These are phyloP conservation scores for Neopestalotiopsis clavispora DNA, from an alignment of 2,329 filamentous ascomycete species.

Conservation along the genomic window DNA sequence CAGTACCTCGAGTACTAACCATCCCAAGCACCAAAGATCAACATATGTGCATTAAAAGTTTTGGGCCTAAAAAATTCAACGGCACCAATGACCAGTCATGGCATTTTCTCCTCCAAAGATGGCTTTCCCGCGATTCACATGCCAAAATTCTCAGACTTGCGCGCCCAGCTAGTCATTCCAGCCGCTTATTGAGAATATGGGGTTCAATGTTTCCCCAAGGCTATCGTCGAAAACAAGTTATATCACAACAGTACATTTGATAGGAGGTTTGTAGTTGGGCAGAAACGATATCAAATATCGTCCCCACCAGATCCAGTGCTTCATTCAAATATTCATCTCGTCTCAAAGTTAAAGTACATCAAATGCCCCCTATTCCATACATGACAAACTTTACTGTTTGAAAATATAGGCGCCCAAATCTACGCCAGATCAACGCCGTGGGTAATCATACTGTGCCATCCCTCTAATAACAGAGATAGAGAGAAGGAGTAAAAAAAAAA, in stretches of 20 bases:
- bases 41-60: background rate
- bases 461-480: background rate
- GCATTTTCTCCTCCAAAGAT: background rate
- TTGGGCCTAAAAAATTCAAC: background rate
- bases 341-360: background rate
- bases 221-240: no score
- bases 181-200: background rate
- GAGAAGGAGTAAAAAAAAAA: background rate
- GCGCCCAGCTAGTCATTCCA: background rate
- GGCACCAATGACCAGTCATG: background rate
- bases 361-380: background rate
- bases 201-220: background rate
- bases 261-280: background rate
- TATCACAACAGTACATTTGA: no score
- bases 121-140: background rate
- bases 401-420: background rate
- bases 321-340: background rate
- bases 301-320: background rate
- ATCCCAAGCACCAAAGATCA: background rate
- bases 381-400: background rate
- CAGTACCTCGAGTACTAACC: no score
- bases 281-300: background rate
- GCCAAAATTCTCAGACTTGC: background rate
- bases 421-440: background rate
- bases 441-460: background rate